These are phyloP conservation scores for Panicum virgatum DNA, from an alignment of 202 grass and related monocot genomes.

Conservation along the genomic window DNA sequence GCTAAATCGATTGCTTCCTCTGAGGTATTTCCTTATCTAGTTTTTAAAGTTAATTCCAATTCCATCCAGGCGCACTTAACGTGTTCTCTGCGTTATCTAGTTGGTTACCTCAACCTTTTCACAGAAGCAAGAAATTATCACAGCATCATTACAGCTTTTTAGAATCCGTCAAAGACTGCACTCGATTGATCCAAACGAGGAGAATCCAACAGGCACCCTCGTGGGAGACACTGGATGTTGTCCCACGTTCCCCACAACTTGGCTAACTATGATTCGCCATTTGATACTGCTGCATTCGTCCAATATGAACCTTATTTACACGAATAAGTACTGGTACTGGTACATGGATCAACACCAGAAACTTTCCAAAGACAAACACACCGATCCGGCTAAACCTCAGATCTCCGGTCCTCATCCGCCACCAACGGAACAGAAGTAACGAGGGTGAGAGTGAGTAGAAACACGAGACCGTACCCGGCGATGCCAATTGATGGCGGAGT, in stretches of 20 bases:
- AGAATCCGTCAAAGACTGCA: slow-evolving; percentile 1
- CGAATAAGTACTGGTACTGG: not conserved
- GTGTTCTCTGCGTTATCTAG: not conserved
- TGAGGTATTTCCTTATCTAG: not conserved
- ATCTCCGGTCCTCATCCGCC: not conserved
- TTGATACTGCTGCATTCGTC: slow-evolving; percentile 13
- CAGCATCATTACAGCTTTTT: not conserved
- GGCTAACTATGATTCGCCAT: not conserved
- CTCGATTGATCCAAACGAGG: not conserved
- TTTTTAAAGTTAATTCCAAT: not conserved
- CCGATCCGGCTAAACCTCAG: slow-evolving; percentile 7
- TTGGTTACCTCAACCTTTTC: not conserved
- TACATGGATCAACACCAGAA: not conserved
- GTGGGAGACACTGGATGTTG: not conserved
- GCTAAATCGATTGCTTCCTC: not conserved
- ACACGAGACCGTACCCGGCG: slow-evolving; percentile 40
- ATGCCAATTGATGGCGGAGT: slow-evolving; percentile 37
- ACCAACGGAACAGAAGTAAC: not conserved
- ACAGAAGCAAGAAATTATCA: not conserved
- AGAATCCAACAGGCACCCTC: not conserved
- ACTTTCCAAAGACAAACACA: slow-evolving; percentile 10
- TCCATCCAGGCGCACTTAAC: not conserved
- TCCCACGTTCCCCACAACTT: not conserved
- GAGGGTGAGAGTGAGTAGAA: not conserved
- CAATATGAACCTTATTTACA: slow-evolving; percentile 3